A percentile compares a stretch with the other conserved stretches of the same genome.
Evolutionary conservation across 2,329 filamentous ascomycete species (phyloP).

Genomic region (Endothia cerciana): DNA sequence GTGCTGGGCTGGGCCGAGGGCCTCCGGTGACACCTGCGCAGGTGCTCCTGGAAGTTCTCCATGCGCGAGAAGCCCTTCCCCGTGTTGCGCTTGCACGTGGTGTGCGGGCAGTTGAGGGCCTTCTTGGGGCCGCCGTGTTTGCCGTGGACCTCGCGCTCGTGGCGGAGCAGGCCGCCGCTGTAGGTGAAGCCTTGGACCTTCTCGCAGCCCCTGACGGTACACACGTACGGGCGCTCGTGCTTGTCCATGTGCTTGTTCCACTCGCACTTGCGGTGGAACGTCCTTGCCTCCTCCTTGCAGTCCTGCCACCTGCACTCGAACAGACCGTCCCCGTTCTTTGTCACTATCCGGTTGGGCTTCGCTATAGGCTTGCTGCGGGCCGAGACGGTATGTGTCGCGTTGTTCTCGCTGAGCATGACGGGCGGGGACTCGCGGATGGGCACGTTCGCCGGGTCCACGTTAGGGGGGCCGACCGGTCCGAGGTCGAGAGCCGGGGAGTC

Average conservation of each 20-base stretch:
- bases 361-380: slow-evolving; percentile 56
- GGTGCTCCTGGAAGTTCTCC: slow-evolving; percentile 92
- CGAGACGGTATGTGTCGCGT: slow-evolving; percentile 31
- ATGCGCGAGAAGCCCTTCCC: slow-evolving; percentile 90
- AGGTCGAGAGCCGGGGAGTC: slow-evolving; percentile 43
- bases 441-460: slow-evolving; percentile 36
- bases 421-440: slow-evolving; percentile 38
- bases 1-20: slow-evolving; percentile 38
- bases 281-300: slow-evolving; percentile 66
- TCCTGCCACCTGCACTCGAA: slow-evolving; percentile 74
- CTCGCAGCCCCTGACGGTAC: slow-evolving; percentile 78
- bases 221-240: slow-evolving; percentile 92
- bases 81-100: slow-evolving; percentile 84
- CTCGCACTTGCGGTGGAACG: slow-evolving; percentile 84
- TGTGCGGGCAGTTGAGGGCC: slow-evolving; percentile 81
- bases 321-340: slow-evolving; percentile 72
- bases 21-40: slow-evolving; percentile 76
- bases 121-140: slow-evolving; percentile 89
- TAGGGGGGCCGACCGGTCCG: slow-evolving; percentile 32
- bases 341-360: slow-evolving; percentile 61
- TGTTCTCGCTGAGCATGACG: slow-evolving; percentile 32
- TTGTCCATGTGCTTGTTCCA: slow-evolving; percentile 99
- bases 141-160: slow-evolving; percentile 91
- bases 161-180: slow-evolving; percentile 83
- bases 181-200: slow-evolving; percentile 96